Percentiles rank a stretch among this genome's conserved stretches.
Evolutionary conservation across 371 early-diverging fungal genomes (phyloP).

Genomic region (Saksenaea oblongispora): DNA sequence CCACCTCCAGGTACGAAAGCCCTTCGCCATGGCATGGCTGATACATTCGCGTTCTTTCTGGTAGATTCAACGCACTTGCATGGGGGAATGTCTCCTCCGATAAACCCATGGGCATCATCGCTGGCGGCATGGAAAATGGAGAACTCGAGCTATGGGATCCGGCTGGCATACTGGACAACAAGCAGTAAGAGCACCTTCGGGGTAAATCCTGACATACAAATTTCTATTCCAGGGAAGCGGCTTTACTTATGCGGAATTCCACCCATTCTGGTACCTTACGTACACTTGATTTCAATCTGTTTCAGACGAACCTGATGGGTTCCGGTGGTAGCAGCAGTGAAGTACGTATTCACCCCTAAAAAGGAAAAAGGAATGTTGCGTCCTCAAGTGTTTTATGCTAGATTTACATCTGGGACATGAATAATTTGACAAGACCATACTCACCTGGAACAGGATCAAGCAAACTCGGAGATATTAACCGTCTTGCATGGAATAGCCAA

Average conservation of each 20-base stretch:
- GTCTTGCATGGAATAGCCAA: constrained; percentile 92
- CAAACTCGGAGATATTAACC: constrained; percentile 86
- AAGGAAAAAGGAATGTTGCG: background rate
- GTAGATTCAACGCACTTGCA: constrained; percentile 79
- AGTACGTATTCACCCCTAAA: constrained; percentile 28
- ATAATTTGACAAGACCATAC: constrained; percentile 82
- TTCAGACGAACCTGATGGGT: constrained; percentile 85
- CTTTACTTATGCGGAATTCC: constrained; percentile 66
- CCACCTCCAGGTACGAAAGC: constrained; percentile 61
- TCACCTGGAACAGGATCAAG: constrained; percentile 83
- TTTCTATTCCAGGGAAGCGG: constrained; percentile 25
- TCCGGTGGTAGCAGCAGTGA: constrained; percentile 92
- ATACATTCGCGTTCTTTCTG: background rate
- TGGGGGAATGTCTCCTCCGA: constrained; percentile 73
- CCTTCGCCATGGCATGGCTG: background rate
- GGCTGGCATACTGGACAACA: constrained; percentile 63
- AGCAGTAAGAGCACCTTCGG: constrained; percentile 39
- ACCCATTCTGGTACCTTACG: constrained; percentile 89
- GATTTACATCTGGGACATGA: constrained; percentile 94
- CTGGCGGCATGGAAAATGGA: constrained; percentile 95
- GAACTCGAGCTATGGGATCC: constrained; percentile 91
- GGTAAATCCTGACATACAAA: background rate
- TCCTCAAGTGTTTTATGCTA: constrained; percentile 26
- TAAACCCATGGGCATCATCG: constrained; percentile 80
- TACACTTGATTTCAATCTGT: constrained; percentile 91